Conservation (phyloP, 805 yeast species). For the Candida takata region DNA sequence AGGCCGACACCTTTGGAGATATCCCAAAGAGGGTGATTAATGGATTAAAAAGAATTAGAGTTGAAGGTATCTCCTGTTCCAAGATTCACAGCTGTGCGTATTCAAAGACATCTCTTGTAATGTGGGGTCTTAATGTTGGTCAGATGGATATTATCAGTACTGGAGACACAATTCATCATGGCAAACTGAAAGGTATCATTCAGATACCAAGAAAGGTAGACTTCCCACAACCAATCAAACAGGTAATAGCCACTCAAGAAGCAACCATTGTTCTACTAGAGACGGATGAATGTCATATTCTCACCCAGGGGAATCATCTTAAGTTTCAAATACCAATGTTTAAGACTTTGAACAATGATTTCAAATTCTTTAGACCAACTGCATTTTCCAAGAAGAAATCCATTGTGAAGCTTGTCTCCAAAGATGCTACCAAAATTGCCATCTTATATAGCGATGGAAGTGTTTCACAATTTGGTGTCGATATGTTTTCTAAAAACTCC, state of each 20-base stretch:
- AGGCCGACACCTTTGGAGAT: constrained; percentile 21
- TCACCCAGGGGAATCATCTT: constrained; percentile 49
- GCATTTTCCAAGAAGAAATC: constrained; percentile 34
- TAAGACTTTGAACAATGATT: constrained; percentile 31
- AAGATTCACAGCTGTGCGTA: constrained; percentile 62
- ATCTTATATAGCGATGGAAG: constrained; percentile 53
- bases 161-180: constrained; percentile 25
- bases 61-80: constrained; percentile 42
- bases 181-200: constrained; percentile 29
- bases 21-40: constrained; percentile 23
- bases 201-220: constrained; percentile 35
- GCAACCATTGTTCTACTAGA: constrained; percentile 60
- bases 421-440: constrained; percentile 37
- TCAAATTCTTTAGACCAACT: constrained; percentile 49
- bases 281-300: constrained; percentile 55
- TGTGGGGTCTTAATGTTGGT: constrained; percentile 81
- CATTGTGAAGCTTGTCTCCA: constrained; percentile 28
- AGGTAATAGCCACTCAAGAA: constrained; percentile 57
- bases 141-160: constrained; percentile 58
- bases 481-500: constrained; percentile 23
- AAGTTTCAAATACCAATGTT: constrained; percentile 35
- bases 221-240: constrained; percentile 36
- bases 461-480: constrained; percentile 30
- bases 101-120: constrained; percentile 36
- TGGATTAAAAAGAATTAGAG: constrained; percentile 22